Evolutionary conservation across 2,329 filamentous ascomycete genomes (phyloP), one percentile per base, ranked within the genome.

Genomic region (Neonectria sp.): DNA sequence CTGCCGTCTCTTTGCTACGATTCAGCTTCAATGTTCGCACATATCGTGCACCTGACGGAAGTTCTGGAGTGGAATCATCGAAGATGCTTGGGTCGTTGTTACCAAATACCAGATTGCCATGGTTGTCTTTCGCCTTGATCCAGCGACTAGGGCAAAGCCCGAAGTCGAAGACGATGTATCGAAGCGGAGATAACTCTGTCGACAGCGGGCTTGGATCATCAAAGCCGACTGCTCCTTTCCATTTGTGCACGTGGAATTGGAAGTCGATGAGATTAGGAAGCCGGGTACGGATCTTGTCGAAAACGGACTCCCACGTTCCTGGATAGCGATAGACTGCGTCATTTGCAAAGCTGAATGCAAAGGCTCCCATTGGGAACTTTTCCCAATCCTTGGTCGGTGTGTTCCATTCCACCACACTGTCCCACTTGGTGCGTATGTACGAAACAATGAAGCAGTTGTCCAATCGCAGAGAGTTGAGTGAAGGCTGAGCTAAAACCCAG

Each of bases 291-390:
- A 78, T 72, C 2, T 49, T 35, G 37, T 74, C 63, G 31, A 76
- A 76, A 2, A 76, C 8, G 2, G 27, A n/a, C 6, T 68, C 67
- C 75, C 76, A 78, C 3, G 71, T 66, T 0, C 66, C 29, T 11
- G 63, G 65, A 5, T 21, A 51, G 3, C 31, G 17, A 0, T 51
- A 33, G 2, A 27, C 61, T 2, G 21, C 33, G 2, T 25, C 45
- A 1, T n/a, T 3, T 1, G 8, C 12, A 0, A 2, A 6, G 0
- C 15, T 12, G 11, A 52, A 37, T 0, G 21, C 27, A 25, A 31
- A 52, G 2, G 48, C 48, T 1, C 48, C 48, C 8, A 6, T 13
- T 33, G 48, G 48, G 3, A 52, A 27, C 40, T 24, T 27, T 24
- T 57, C 46, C 74, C 74, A 76, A 3, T 65, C 72, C 31, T 51